Evolutionary conservation across 2,329 filamentous ascomycete genomes (phyloP).

Genomic region (Fusarium luffae): DNA sequence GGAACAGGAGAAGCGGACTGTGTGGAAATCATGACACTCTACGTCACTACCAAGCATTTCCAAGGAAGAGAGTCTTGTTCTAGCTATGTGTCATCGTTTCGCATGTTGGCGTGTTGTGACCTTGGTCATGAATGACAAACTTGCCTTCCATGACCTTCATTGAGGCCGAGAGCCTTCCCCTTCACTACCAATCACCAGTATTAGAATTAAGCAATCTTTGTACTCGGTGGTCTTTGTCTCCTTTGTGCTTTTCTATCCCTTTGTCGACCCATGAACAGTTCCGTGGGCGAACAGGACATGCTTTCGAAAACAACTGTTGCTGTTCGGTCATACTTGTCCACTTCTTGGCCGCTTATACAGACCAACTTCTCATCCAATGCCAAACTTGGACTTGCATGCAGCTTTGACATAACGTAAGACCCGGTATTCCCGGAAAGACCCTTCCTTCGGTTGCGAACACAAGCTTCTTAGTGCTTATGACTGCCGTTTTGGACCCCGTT

Average conservation of each 20-base stretch:
- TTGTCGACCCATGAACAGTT: neutral
- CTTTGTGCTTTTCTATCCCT: too few relatives aligned
- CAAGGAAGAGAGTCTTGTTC: neutral
- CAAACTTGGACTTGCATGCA: neutral
- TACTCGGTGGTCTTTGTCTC: too few relatives aligned
- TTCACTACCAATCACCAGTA: rapidly evolving
- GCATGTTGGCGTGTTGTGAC: too few relatives aligned
- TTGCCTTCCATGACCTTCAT: too few relatives aligned
- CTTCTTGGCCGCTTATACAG: neutral
- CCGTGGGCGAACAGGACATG: neutral
- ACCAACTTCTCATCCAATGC: neutral
- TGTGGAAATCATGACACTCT: too few relatives aligned
- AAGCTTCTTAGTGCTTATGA: neutral
- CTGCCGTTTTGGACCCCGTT: neutral
- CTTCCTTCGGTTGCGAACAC: neutral
- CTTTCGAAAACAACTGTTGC: neutral
- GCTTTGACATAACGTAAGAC: neutral
- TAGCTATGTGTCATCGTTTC: neutral
- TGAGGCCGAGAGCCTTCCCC: too few relatives aligned
- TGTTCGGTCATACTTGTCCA: neutral
- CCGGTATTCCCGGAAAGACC: neutral
- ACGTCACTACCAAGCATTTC: too few relatives aligned
- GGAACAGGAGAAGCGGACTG: too few relatives aligned
- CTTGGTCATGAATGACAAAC: too few relatives aligned
- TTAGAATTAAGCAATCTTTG: too few relatives aligned